Evolutionary conservation across 2,329 filamentous ascomycete genomes (phyloP).

Genomic region (Pochonia chlamydosporia): DNA sequence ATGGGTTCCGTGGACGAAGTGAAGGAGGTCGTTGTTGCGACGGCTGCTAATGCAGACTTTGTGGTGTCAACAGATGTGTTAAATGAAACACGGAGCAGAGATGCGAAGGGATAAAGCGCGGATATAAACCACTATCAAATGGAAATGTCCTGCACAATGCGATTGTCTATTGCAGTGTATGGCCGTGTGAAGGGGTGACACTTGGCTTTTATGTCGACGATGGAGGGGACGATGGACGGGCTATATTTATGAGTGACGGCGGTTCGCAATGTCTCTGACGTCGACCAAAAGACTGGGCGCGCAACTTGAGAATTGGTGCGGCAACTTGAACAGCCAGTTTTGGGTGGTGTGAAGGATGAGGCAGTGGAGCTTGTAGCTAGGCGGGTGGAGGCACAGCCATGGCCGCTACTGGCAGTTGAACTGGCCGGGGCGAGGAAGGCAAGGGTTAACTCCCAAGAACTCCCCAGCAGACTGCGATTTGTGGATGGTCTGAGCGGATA

Average conservation of each 20-base stretch:
- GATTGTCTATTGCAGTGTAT: too few relatives aligned
- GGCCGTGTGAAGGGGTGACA: background rate
- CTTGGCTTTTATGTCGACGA: background rate
- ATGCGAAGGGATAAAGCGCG: background rate
- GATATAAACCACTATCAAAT: background rate
- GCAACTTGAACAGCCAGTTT: background rate
- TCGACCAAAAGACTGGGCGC: background rate
- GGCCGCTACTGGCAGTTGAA: too few relatives aligned
- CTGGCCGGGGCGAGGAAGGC: too few relatives aligned
- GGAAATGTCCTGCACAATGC: too few relatives aligned
- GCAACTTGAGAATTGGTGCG: background rate
- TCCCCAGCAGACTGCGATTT: too few relatives aligned
- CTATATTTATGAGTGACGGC: background rate
- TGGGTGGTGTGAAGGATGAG: background rate
- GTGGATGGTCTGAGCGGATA: background rate
- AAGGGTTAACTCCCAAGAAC: too few relatives aligned
- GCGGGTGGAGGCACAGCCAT: background rate
- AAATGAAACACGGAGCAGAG: background rate
- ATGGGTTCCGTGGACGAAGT: conserved; percentile 12
- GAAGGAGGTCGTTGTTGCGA: conserved; percentile 11
- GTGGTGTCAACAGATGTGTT: too few relatives aligned
- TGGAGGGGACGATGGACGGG: background rate
- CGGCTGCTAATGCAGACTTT: background rate
- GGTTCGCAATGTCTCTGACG: background rate
- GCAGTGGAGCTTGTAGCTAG: background rate